Evolutionary conservation across 2,329 filamentous ascomycete species (phyloP).

Genomic region (Hypoxylon sp.): DNA sequence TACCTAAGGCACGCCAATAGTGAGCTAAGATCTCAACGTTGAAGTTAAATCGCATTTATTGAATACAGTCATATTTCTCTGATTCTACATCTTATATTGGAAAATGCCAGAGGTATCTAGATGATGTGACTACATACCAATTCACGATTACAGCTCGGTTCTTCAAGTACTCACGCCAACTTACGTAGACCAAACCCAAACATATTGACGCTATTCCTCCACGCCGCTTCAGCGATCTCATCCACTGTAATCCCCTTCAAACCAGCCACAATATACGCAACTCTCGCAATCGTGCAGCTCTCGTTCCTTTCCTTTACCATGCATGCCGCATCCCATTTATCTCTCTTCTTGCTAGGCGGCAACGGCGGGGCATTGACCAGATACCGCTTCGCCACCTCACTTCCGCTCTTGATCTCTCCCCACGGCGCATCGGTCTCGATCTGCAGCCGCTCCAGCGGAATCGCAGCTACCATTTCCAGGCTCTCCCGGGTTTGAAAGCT

Average conservation of each 20-base stretch:
- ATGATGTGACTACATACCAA: not conserved
- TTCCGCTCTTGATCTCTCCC: conserved; percentile 59
- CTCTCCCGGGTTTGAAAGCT: conserved; percentile 59
- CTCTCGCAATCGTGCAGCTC: conserved; percentile 63
- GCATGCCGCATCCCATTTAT: conserved; percentile 61
- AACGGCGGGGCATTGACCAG: conserved; percentile 57
- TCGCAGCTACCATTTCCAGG: conserved; percentile 59
- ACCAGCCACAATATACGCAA: conserved; percentile 64
- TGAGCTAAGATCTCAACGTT: too few species aligned
- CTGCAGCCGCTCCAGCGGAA: conserved; percentile 60
- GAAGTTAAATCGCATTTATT: too few species aligned
- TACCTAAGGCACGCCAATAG: not conserved
- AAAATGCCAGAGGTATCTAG: not conserved
- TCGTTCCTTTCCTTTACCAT: conserved; percentile 69
- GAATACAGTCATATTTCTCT: too few species aligned
- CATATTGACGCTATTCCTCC: conserved; percentile 56
- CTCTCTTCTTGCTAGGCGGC: conserved; percentile 63
- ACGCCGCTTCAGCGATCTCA: conserved; percentile 59
- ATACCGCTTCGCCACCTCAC: conserved; percentile 60
- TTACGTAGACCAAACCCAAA: conserved; percentile 35
- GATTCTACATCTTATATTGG: too few species aligned
- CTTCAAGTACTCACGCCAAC: not conserved
- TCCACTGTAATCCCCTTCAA: conserved; percentile 61
- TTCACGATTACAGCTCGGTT: not conserved
- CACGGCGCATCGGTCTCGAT: conserved; percentile 66